phyloP scores from a whole-genome alignment of 345 rosid species.

The Fremontodendron californicum region DNA sequence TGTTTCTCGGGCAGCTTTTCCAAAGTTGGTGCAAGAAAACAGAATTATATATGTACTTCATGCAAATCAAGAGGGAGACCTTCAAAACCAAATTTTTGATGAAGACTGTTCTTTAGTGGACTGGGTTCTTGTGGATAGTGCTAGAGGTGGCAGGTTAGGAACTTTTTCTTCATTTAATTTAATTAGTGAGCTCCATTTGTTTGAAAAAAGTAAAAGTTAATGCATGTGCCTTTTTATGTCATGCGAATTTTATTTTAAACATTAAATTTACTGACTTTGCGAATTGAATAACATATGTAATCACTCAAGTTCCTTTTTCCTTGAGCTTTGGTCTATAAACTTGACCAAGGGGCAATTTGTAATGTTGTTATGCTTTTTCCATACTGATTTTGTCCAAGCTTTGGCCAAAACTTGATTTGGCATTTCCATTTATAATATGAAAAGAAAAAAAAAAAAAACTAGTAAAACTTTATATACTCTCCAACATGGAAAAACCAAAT shows the following conservation, averaged over 20 bases:
- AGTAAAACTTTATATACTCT: background rate
- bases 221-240: background rate
- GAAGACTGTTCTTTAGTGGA: slow-evolving; percentile 62
- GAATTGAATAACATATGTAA: background rate
- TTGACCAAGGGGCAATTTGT: background rate
- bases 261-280: background rate
- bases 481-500: background rate
- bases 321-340: background rate
- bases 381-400: background rate
- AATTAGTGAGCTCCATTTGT: background rate
- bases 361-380: background rate
- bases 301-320: background rate
- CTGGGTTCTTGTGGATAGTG: slow-evolving; percentile 86
- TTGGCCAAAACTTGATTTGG: background rate
- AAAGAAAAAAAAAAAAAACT: background rate
- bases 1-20: slow-evolving; percentile 61
- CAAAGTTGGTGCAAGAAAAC: slow-evolving; percentile 37
- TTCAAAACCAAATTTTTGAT: slow-evolving; percentile 58
- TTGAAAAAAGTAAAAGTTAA: background rate
- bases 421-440: background rate
- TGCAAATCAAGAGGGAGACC: slow-evolving; percentile 62
- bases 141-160: slow-evolving; percentile 76
- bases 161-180: background rate
- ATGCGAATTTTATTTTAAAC: background rate
- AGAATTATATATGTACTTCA: slow-evolving; percentile 72